A percentile compares a stretch with the other conserved stretches of the same genome.
These are phyloP conservation scores for Diaporthe sp. DNA, from an alignment of 2,329 filamentous ascomycete species.

Conservation along the genomic window DNA sequence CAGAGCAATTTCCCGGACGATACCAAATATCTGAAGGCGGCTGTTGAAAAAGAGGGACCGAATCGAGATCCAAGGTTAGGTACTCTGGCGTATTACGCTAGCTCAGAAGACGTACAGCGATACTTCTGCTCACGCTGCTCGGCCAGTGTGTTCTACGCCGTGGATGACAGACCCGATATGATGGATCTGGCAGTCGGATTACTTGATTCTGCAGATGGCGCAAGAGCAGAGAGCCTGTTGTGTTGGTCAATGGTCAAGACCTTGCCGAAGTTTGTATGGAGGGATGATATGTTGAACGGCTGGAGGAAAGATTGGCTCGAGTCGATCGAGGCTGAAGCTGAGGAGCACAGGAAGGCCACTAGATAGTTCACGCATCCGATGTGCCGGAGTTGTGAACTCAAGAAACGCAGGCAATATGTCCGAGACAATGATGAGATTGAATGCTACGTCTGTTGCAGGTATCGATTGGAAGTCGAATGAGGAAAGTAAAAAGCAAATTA, in stretches of 20 bases:
- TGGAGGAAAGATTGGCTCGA: constrained; percentile 56
- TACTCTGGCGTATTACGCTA: constrained; percentile 58
- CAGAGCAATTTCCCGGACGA: constrained; percentile 48
- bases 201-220: constrained; percentile 58
- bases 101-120: constrained; percentile 59
- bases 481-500: background rate
- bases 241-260: constrained; percentile 55
- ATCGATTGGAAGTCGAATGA: background rate
- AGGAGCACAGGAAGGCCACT: constrained; percentile 52
- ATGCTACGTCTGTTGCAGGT: background rate
- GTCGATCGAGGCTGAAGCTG: constrained; percentile 50
- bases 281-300: constrained; percentile 53
- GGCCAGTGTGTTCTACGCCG: constrained; percentile 60
- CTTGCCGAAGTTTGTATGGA: constrained; percentile 42
- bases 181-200: constrained; percentile 61
- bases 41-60: constrained; percentile 45
- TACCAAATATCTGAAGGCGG: constrained; percentile 50
- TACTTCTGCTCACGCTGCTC: constrained; percentile 65
- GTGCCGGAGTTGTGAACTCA: no score
- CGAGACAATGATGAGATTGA: background rate
- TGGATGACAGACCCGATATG: constrained; percentile 53
- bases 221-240: constrained; percentile 59
- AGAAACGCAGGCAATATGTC: background rate
- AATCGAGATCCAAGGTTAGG: constrained; percentile 54
- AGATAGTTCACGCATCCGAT: background rate